These are phyloP conservation scores for Brettanomyces naardenensis DNA, from an alignment of 805 yeast genomes.

Conservation along the genomic window DNA sequence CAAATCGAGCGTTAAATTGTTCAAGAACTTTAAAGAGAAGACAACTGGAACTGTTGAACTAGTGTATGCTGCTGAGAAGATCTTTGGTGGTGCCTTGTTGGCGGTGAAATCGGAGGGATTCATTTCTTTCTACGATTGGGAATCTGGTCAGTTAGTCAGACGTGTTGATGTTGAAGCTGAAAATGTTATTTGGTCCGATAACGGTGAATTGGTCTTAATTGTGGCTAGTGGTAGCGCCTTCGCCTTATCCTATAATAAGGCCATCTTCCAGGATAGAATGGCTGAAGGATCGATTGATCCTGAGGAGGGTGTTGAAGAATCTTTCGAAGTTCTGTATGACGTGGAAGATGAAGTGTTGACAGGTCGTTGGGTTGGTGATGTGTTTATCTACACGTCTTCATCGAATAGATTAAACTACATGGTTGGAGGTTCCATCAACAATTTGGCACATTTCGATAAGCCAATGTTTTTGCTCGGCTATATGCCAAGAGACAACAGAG, in stretches of 20 bases:
- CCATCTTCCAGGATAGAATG: slow-evolving; percentile 54
- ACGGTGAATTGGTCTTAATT: slow-evolving; percentile 81
- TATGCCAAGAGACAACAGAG: slow-evolving; percentile 80
- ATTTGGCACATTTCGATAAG: slow-evolving; percentile 87
- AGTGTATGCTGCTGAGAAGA: slow-evolving; percentile 65
- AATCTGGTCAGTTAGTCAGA: slow-evolving; percentile 72
- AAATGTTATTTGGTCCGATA: slow-evolving; percentile 87
- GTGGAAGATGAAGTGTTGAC: slow-evolving; percentile 74
- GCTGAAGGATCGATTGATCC: slow-evolving; percentile 50
- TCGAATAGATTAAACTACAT: slow-evolving; percentile 86
- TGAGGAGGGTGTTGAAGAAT: slow-evolving; percentile 84
- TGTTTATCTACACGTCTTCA: slow-evolving; percentile 81
- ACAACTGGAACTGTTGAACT: slow-evolving; percentile 55
- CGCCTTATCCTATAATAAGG: slow-evolving; percentile 67
- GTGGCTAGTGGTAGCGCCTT: slow-evolving; percentile 66
- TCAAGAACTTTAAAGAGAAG: slow-evolving; percentile 79
- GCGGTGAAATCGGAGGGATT: slow-evolving; percentile 82
- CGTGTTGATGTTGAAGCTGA: slow-evolving; percentile 82
- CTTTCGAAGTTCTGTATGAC: slow-evolving; percentile 80
- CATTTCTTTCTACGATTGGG: slow-evolving; percentile 92
- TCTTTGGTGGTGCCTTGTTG: slow-evolving; percentile 83
- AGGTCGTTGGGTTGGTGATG: slow-evolving; percentile 97
- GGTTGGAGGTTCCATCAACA: slow-evolving; percentile 90
- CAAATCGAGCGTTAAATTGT: slow-evolving; percentile 55
- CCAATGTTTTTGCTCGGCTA: slow-evolving; percentile 84